Evolutionary conservation across 129 eudicot genomes (phyloP).

Genomic region (Daucus carota): DH1_v3.0 NC_030381.2:19410501-19411000

Average conservation of each 20-base stretch:
- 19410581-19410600: not conserved
- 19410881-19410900: not conserved
- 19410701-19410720: not conserved
- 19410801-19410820: not conserved
- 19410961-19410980: not conserved
- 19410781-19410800: no score
- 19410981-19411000: not conserved
- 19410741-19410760: no score
- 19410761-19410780: not conserved
- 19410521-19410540: not conserved
- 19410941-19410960: not conserved
- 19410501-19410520: not conserved
- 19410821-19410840: not conserved
- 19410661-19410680: not conserved
- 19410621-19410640: not conserved
- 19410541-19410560: not conserved
- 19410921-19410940: not conserved
- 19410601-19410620: not conserved
- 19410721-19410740: no score
- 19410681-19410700: not conserved
- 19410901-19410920: not conserved
- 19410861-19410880: not conserved
- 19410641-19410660: not conserved
- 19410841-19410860: not conserved
- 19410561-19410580: not conserved